These are phyloP conservation scores for Pisolithus microcarpus DNA, from an alignment of 768 basidiomycete genomes.

Conservation along the genomic window DNA sequence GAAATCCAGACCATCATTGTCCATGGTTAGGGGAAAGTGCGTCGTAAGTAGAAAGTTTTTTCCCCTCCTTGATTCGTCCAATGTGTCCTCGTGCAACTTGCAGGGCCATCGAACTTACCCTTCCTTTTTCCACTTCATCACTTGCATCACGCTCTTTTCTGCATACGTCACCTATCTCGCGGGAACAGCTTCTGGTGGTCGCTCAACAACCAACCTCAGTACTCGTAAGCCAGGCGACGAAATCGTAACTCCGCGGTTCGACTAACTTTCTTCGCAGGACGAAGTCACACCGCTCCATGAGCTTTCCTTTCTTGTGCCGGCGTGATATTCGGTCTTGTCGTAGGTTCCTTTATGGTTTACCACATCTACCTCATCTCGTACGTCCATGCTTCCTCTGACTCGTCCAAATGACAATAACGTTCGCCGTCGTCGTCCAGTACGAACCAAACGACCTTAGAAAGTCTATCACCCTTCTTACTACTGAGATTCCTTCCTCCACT, in stretches of 20 bases:
- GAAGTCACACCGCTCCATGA: constrained; percentile 64
- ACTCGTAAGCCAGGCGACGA: constrained; percentile 35
- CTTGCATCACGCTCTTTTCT: constrained; percentile 54
- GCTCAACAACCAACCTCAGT: constrained; percentile 54
- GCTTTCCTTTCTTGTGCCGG: constrained; percentile 57
- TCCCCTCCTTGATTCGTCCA: background rate
- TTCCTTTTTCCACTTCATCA: constrained; percentile 74
- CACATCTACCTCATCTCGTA: constrained; percentile 73
- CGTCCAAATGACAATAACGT: background rate
- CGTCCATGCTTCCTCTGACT: constrained; percentile 22
- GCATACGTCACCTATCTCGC: constrained; percentile 53
- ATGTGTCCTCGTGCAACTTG: background rate
- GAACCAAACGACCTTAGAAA: constrained; percentile 82
- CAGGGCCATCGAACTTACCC: constrained; percentile 82
- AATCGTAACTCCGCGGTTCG: background rate
- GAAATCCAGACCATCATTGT: constrained; percentile 70
- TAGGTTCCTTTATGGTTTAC: constrained; percentile 72
- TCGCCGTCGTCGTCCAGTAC: constrained; percentile 37
- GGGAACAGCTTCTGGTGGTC: constrained; percentile 52
- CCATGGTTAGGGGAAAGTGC: constrained; percentile 77
- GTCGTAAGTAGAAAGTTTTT: constrained; percentile 45
- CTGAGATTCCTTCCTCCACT: constrained; percentile 64
- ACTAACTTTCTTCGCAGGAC: constrained; percentile 35
- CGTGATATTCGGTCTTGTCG: constrained; percentile 50
- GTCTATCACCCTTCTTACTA: constrained; percentile 66